Conservation (phyloP, 495 filamentous ascomycete species). For the Neurospora tetrasperma region DNA sequence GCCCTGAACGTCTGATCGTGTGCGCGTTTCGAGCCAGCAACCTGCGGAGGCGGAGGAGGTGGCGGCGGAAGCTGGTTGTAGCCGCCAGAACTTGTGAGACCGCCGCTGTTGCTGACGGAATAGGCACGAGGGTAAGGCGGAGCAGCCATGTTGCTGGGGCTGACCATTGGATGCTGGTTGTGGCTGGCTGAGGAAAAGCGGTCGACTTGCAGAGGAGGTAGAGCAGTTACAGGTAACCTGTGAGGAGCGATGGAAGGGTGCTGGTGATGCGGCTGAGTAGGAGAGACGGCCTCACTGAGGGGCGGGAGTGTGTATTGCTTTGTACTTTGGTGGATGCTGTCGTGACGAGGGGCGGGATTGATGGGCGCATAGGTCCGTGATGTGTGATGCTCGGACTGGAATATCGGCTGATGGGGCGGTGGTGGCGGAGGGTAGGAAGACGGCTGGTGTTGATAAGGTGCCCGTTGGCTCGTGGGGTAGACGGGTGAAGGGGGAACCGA, state of each 20-base stretch:
- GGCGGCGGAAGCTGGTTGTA: slow-evolving; percentile 4
- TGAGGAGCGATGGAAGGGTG: slow-evolving; percentile 3
- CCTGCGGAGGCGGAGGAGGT: slow-evolving; percentile 5
- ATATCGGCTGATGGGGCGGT: slow-evolving; percentile 31
- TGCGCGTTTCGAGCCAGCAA: slow-evolving; percentile 22
- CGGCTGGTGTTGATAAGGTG: slow-evolving; percentile 11
- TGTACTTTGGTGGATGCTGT: slow-evolving; percentile 8
- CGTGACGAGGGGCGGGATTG: slow-evolving; percentile 17
- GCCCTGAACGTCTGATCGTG: slow-evolving; percentile 18
- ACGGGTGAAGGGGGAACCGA: slow-evolving; percentile 33
- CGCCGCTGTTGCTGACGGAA: slow-evolving; percentile 2
- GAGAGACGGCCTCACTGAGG: slow-evolving; percentile 9
- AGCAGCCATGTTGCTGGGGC: slow-evolving; percentile 3
- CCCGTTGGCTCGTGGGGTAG: slow-evolving; percentile 26
- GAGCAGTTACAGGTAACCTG: background rate
- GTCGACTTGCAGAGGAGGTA: slow-evolving; percentile 17
- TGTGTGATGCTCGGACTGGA: slow-evolving; percentile 17
- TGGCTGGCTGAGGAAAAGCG: background rate
- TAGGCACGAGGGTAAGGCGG: background rate
- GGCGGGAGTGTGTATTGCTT: slow-evolving; percentile 8
- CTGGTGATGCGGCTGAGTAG: slow-evolving; percentile 1
- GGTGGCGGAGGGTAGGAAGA: slow-evolving; percentile 31
- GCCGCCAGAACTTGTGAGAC: slow-evolving; percentile 10
- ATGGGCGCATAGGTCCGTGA: slow-evolving; percentile 21
- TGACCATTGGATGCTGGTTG: slow-evolving; percentile 6